Evolutionary conservation across 495 filamentous ascomycete species (phyloP), one percentile per base, ranked within the genome.

Genomic region (Penicillium waksmanii): DNA sequence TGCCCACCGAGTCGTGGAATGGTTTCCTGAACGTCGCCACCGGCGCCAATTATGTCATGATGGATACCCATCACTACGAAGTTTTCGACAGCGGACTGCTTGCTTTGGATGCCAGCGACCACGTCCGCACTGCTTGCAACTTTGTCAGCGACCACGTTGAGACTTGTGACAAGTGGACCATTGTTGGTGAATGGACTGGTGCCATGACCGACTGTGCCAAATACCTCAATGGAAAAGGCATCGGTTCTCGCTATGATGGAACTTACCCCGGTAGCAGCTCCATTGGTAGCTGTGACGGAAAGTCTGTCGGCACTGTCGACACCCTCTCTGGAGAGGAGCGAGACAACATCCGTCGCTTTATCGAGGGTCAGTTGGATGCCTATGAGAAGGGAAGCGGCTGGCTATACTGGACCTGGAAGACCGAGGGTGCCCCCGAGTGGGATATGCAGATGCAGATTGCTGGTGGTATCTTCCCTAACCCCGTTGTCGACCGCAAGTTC

Each of bases 331-430:
- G 70, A 1, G 73, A 73, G 5, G 85, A 88, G 48, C 82, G 85
- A 60, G 60, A 63, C 53, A 86, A 89, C 62, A 79, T 87, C 23
- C 77, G 80, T 40, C 76, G 77, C 42, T 90, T 83, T 66, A 86
- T 91, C 55, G 87, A 90, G 64, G 88, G 85, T 6, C 89, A 93
- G 68, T 77, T 93, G 12, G 87, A 90, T 66, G 87, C 88, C 7
- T 92, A 82, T 63, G 89, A 92, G 75, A 77, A 80, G 65, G 82
- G 80, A 18, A 74, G 67, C 0, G 90, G 90, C 15, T 93, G 90
- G 90, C 75, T 93, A 56, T 92, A 89, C 75, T 93, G 90, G 90
- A 86, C 85, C 6, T 92, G 90, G 85, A 93, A 92, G 77, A 91
- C 86, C n/a, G 90, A 96, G 63, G 87, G 82, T 40, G 84, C 91